Conservation (phyloP, 495 filamentous ascomycete species). For the Penicillium paradoxum region DNA sequence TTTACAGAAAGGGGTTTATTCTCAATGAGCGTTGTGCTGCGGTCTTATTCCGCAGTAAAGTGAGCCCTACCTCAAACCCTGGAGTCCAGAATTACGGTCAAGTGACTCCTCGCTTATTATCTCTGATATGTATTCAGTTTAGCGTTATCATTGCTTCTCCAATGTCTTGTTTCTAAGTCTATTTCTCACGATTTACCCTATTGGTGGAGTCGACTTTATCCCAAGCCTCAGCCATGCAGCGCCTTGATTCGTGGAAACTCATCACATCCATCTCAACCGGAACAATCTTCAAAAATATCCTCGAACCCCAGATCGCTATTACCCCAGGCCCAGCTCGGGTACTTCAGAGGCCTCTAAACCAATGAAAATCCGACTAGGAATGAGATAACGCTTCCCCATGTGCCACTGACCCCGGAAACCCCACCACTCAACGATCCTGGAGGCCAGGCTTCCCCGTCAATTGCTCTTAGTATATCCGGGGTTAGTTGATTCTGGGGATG, state of each 20-base stretch:
- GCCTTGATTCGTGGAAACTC: conserved; percentile 37
- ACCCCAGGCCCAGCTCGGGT: conserved; percentile 17
- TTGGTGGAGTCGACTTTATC: conserved; percentile 35
- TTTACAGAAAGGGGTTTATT: too few species aligned
- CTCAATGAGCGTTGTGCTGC: too few species aligned
- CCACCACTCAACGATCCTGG: conserved; percentile 31
- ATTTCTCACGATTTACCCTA: conserved; percentile 6
- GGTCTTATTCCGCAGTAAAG: too few species aligned
- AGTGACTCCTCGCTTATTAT: not conserved
- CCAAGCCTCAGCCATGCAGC: conserved; percentile 1
- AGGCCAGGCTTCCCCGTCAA: conserved; percentile 10
- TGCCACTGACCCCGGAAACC: conserved; percentile 18
- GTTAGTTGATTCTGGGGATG: conserved; percentile 9
- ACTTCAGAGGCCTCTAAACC: not conserved
- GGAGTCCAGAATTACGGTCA: too few species aligned
- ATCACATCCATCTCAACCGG: conserved; percentile 11
- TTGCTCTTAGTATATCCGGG: conserved; percentile 23
- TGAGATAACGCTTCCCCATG: conserved; percentile 3
- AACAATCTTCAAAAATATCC: conserved; percentile 28
- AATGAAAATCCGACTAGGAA: conserved; percentile 7
- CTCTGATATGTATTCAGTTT: not conserved
- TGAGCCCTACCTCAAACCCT: too few species aligned
- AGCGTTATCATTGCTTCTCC: not conserved
- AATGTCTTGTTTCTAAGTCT: not conserved
- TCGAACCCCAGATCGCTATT: conserved; percentile 34